Percentiles rank a stretch among this genome's conserved stretches.
Conservation (phyloP, 1,139 yeast genomes). For the Schwanniomyces etchellsii region DNA sequence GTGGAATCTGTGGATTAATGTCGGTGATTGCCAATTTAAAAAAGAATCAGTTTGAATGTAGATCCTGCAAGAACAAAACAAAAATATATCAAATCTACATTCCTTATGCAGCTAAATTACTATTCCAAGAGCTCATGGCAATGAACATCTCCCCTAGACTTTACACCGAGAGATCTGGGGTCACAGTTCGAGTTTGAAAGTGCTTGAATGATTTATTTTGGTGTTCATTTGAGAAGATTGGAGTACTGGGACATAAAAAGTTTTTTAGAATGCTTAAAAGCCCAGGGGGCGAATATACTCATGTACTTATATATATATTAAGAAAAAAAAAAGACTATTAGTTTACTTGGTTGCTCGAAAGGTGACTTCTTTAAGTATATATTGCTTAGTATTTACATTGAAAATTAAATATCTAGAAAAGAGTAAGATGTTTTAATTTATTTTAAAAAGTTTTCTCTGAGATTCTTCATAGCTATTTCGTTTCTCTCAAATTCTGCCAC, state of each 20-base stretch:
- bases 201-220: too few species aligned
- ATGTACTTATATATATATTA: too few species aligned
- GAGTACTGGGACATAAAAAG: too few species aligned
- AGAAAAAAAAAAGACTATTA: too few species aligned
- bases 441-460: slow-evolving; percentile 30
- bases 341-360: too few species aligned
- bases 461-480: slow-evolving; percentile 27
- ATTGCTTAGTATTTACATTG: not conserved
- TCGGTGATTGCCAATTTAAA: slow-evolving; percentile 94
- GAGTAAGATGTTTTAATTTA: too few species aligned
- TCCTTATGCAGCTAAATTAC: slow-evolving; percentile 93
- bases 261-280: too few species aligned
- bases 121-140: slow-evolving; percentile 98
- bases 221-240: too few species aligned
- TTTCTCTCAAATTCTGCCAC: slow-evolving; percentile 31
- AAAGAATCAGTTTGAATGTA: slow-evolving; percentile 96
- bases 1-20: slow-evolving; percentile 98
- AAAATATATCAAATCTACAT: slow-evolving; percentile 95
- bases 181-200: slow-evolving; percentile 31
- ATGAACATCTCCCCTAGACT: slow-evolving; percentile 92
- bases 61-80: slow-evolving; percentile 97
- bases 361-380: too few species aligned
- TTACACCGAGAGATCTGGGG: slow-evolving; percentile 60
- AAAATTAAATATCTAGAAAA: too few species aligned
- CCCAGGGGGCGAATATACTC: too few species aligned